Evolutionary conservation across 2,329 filamentous ascomycete species (phyloP).

Genomic region (Pestalotiopsis sp.): DNA sequence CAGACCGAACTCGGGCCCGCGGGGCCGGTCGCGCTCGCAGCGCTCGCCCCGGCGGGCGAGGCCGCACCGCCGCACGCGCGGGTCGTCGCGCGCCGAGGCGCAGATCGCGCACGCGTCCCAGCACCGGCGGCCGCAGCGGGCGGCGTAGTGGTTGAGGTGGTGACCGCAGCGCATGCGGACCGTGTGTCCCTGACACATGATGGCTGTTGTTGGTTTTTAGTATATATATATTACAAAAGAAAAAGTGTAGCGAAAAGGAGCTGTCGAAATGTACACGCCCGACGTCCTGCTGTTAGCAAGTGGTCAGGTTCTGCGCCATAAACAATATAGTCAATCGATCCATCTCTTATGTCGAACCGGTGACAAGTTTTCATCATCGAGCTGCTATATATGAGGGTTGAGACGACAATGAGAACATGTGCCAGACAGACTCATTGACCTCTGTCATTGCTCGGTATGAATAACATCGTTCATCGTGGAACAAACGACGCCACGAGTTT

Average conservation of each 20-base stretch:
- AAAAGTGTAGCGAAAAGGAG: neutral
- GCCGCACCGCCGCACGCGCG: neutral
- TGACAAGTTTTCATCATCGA: neutral
- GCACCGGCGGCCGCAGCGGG: neutral
- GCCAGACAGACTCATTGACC: too few relatives aligned
- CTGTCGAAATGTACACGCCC: neutral
- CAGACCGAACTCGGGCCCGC: neutral
- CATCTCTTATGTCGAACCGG: neutral
- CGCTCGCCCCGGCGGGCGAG: neutral
- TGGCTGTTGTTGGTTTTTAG: neutral
- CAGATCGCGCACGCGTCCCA: neutral
- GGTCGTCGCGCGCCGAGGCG: neutral
- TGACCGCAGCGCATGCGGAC: neutral
- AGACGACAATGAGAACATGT: neutral
- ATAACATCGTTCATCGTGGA: too few relatives aligned
- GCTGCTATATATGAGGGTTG: neutral
- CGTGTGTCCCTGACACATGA: neutral
- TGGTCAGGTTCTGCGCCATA: neutral
- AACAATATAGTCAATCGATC: neutral
- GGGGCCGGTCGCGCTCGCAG: neutral
- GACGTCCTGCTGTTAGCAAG: neutral
- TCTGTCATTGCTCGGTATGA: too few relatives aligned
- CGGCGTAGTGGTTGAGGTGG: neutral
- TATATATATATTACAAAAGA: neutral
- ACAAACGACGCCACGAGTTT: too few relatives aligned